A percentile compares a stretch with the other conserved stretches of the same genome.
Evolutionary conservation across 2,329 filamentous ascomycete species (phyloP).

Genomic region (Berkeleyomyces rouxiae): DNA sequence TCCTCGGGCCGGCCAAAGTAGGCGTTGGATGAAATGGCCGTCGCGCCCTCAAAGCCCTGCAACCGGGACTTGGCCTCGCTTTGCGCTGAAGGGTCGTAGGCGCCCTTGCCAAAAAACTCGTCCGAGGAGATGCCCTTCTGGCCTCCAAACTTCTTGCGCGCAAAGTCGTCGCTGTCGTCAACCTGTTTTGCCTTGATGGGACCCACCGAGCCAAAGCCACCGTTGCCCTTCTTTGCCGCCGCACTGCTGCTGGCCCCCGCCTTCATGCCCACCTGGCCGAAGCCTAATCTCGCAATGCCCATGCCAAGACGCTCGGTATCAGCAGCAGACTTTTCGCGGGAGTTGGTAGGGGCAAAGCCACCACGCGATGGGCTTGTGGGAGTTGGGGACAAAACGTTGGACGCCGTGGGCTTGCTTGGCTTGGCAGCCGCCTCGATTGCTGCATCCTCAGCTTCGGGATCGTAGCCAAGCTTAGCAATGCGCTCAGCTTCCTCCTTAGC

Average conservation of each 20-base stretch:
- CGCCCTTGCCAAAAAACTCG: slow-evolving; percentile 89
- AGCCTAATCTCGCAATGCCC: slow-evolving; percentile 71
- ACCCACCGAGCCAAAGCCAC: slow-evolving; percentile 72
- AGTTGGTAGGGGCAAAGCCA: slow-evolving; percentile 44
- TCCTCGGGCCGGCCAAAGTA: slow-evolving; percentile 94
- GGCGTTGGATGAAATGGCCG: slow-evolving; percentile 83
- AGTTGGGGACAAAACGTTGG: slow-evolving; percentile 53
- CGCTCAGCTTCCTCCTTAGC: slow-evolving; percentile 94
- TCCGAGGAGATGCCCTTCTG: slow-evolving; percentile 97
- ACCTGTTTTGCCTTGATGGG: slow-evolving; percentile 45
- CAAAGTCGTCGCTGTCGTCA: slow-evolving; percentile 69
- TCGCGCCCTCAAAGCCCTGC: slow-evolving; percentile 83
- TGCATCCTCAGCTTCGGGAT: slow-evolving; percentile 68
- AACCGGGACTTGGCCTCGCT: slow-evolving; percentile 75
- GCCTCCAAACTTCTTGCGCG: slow-evolving; percentile 70
- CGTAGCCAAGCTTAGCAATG: slow-evolving; percentile 88
- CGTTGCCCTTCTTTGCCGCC: slow-evolving; percentile 56
- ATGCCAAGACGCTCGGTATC: slow-evolving; percentile 84
- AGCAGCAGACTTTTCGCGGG: slow-evolving; percentile 47
- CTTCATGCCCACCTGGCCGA: slow-evolving; percentile 60
- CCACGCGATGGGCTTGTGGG: slow-evolving; percentile 51
- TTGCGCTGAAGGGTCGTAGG: slow-evolving; percentile 64
- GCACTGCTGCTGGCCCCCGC: slow-evolving; percentile 37
- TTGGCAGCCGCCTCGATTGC: slow-evolving; percentile 38
- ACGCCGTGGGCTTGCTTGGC: slow-evolving; percentile 34